phyloP scores from a whole-genome alignment of 148 eudicot genomes.

The Cornus controversa region DNA sequence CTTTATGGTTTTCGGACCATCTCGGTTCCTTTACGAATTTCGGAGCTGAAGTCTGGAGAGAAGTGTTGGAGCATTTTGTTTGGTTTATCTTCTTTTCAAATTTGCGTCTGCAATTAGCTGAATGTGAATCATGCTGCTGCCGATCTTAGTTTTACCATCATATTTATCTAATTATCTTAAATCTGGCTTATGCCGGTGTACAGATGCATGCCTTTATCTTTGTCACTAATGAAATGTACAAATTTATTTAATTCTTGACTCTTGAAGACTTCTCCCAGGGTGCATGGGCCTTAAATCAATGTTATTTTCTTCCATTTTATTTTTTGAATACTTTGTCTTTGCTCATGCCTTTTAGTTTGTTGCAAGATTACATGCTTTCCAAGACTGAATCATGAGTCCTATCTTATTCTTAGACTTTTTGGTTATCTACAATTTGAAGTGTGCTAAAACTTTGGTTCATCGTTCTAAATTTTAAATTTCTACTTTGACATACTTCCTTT shows the following conservation, averaged over 20 bases:
- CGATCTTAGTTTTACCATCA: not conserved
- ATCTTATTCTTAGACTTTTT: not conserved
- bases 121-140: not conserved
- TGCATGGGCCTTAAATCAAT: not conserved
- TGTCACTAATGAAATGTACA: not conserved
- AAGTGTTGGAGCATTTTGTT: not conserved
- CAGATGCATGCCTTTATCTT: not conserved
- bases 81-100: not conserved
- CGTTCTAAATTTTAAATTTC: not conserved
- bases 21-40: not conserved
- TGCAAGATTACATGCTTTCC: not conserved
- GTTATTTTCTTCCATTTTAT: no score
- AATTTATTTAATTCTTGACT: not conserved
- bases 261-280: no score
- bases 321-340: not conserved
- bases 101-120: not conserved
- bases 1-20: not conserved
- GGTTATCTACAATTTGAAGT: not conserved
- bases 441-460: not conserved
- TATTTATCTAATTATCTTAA: not conserved
- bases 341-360: not conserved
- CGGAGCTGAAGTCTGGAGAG: not conserved
- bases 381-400: not conserved
- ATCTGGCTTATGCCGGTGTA: not conserved
- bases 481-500: not conserved